Base-by-base conservation (phyloP, 73 alveolate species). In the Blepharisma japonicum region DNA sequence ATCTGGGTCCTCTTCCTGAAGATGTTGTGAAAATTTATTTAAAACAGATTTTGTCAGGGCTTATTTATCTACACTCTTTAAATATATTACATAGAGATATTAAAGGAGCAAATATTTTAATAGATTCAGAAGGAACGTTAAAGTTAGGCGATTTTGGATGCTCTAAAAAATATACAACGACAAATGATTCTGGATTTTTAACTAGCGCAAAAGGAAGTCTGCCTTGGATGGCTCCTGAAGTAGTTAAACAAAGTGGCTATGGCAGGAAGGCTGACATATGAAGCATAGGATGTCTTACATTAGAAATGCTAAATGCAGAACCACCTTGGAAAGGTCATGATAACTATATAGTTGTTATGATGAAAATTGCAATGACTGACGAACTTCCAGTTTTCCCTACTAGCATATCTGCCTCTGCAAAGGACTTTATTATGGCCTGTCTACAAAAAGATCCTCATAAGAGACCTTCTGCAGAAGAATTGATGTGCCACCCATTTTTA, bases 51-150 rank as follows among this genome's bases (percentile, higher is more conserved):
- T 55, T 83, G 6, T 46, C 21, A 53, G 97, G 97, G 23, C 72
- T 91, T 21, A 71, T 80, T 50, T 85, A 84, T 78, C 83, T 91
- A 25, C 97, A 91, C 79, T 87, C 81, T 71, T 85, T 87, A 68
- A 93, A 85, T 47, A 82, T 86, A 81, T 87, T 91, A 49, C 97
- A 91, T 78, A 82, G 94, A 78, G 97, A 91, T 71, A 80, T 91
- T 51, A 91, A 91, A 71, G 91, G 95, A 9, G 94, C 95, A 6
- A 91, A 91, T 79, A 85, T 91, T 45, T 87, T 84, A 76, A 78
- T 86, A 48, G 95, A 88, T 78, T 83, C 78, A 54, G 81, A 87
- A 45, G 92, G 97, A 27, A 80, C 79, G 11, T 81, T 91, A 39
- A 86, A 83, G 53, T 71, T 91, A 7, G 92, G 97, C 9, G 97